Percentiles rank a stretch among this genome's conserved stretches.
Evolutionary conservation across 306 rosid genomes (phyloP).

Genomic region (Pterocarpus santalinus): DNA sequence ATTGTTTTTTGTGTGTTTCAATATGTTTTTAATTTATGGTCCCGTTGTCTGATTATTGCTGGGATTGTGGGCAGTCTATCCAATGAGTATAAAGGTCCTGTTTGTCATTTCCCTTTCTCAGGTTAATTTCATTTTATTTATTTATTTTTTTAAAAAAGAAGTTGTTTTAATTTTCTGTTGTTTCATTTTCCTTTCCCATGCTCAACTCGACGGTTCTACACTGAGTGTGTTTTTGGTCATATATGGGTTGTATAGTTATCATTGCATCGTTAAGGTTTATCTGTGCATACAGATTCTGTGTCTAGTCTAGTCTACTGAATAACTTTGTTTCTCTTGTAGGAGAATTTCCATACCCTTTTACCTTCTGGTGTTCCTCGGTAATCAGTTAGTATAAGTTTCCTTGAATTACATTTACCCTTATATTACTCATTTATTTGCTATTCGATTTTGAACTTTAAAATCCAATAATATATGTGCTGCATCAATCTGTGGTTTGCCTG

Average conservation of each 20-base stretch:
- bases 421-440: neutral
- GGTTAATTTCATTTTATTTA: neutral
- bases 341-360: neutral
- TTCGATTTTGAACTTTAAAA: neutral
- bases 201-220: neutral
- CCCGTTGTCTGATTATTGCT: neutral
- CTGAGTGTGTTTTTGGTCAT: neutral
- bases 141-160: too few species aligned
- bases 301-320: neutral
- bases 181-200: neutral
- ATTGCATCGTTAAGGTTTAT: too few species aligned
- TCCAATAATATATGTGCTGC: neutral
- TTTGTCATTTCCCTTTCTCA: neutral
- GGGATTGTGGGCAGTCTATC: neutral
- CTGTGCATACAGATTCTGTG: neutral
- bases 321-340: neutral
- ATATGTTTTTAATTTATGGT: slow-evolving; percentile 3
- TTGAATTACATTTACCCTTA: neutral
- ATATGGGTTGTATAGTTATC: neutral
- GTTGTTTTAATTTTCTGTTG: neutral
- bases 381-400: neutral
- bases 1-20: neutral
- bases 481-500: neutral
- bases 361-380: neutral
- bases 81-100: neutral